Conservation (phyloP, 805 yeast species). For the Candida insectalens region DNA sequence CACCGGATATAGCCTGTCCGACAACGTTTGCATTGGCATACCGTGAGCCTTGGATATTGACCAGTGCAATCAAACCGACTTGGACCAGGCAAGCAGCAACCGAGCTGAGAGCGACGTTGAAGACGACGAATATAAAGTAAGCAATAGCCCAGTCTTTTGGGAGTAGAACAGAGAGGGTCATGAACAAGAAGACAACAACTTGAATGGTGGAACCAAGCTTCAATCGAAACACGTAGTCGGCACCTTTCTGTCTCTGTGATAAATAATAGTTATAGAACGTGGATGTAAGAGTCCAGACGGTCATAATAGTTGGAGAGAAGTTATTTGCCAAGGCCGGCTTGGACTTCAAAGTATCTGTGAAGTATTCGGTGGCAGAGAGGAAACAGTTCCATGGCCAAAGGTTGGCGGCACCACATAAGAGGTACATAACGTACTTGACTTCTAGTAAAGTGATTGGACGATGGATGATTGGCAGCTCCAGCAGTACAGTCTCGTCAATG, state of each 20-base stretch:
- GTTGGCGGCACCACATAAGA: slow-evolving; percentile 64
- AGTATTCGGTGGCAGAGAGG: slow-evolving; percentile 77
- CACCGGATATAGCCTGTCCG: slow-evolving; percentile 94
- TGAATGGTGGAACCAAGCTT: slow-evolving; percentile 52
- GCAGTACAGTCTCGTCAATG: neutral
- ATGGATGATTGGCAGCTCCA: slow-evolving; percentile 7
- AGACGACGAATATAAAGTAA: slow-evolving; percentile 48
- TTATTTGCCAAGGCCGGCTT: slow-evolving; percentile 40
- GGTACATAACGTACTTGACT: slow-evolving; percentile 48
- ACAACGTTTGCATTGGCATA: slow-evolving; percentile 88
- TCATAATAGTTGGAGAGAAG: slow-evolving; percentile 83
- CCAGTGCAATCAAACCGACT: slow-evolving; percentile 84
- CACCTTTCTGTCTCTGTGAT: slow-evolving; percentile 56
- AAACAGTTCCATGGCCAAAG: slow-evolving; percentile 98
- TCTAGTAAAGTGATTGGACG: slow-evolving; percentile 12
- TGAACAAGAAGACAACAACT: slow-evolving; percentile 41
- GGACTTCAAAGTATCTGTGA: slow-evolving; percentile 48
- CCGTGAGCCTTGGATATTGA: slow-evolving; percentile 62
- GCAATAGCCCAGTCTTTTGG: slow-evolving; percentile 22
- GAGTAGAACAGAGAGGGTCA: slow-evolving; percentile 38
- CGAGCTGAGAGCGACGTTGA: slow-evolving; percentile 54
- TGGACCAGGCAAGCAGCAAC: slow-evolving; percentile 77
- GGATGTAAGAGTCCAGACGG: slow-evolving; percentile 65
- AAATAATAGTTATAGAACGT: slow-evolving; percentile 49
- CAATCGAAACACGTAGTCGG: slow-evolving; percentile 48